Base-by-base conservation (phyloP, 1,284 basidiomycete species). In the Papiliotrema fonsecae region DNA sequence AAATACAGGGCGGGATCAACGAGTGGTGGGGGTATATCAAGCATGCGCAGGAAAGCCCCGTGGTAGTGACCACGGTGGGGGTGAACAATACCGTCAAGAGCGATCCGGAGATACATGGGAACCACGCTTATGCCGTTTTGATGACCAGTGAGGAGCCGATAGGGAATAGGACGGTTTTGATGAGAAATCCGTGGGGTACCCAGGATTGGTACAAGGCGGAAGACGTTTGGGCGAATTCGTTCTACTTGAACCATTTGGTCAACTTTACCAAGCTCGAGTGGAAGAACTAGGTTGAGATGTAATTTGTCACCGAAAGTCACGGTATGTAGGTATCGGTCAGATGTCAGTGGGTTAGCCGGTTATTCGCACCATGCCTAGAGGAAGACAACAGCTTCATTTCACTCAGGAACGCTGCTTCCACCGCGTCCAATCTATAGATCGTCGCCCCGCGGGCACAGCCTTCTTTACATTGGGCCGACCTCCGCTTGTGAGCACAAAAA, bases 401-500 rank as follows among this genome's bases (percentile, higher is more conserved):
- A n/a, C n/a, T n/a, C n/a, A n/a, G n/a, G n/a, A n/a, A n/a, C n/a
- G n/a, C n/a, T n/a, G n/a, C n/a, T n/a, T n/a, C n/a, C n/a, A n/a
- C n/a, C n/a, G n/a, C n/a, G n/a, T n/a, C n/a, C n/a, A n/a, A n/a
- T n/a, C n/a, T n/a, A n/a, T n/a, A n/a, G n/a, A n/a, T n/a, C n/a
- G n/a, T n/a, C n/a, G n/a, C n/a, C n/a, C n/a, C n/a, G n/a, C n/a
- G n/a, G n/a, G n/a, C n/a, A n/a, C n/a, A n/a, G n/a, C n/a, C n/a
- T n/a, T n/a, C n/a, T n/a, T n/a, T n/a, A n/a, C n/a, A n/a, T n/a
- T n/a, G n/a, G n/a, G n/a, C n/a, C n/a, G n/a, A n/a, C n/a, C n/a
- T n/a, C n/a, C n/a, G n/a, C n/a, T n/a, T n/a, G n/a, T n/a, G n/a
- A 74, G 28, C 11, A 64, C 58, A 6, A 67, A 55, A 2, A 77